Conservation (phyloP, 1,284 basidiomycete genomes). For the Ustilago hordei region DNA sequence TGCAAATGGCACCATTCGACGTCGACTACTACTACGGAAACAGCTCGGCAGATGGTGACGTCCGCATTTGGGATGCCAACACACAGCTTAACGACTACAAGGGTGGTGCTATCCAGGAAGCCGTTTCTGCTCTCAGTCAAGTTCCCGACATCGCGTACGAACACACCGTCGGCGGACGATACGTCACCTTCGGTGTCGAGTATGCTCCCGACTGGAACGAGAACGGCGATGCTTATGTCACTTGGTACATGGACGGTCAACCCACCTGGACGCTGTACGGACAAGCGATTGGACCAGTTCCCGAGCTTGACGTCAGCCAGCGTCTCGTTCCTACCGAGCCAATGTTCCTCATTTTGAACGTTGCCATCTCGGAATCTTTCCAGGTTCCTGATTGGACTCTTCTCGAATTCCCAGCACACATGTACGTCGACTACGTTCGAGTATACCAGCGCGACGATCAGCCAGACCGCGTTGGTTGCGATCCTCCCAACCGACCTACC, state of each 20-base stretch:
- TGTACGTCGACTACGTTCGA: conserved; percentile 71
- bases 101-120: conserved; percentile 67
- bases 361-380: conserved; percentile 71
- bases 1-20: conserved; percentile 69
- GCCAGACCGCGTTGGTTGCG: conserved; percentile 64
- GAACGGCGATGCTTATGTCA: conserved; percentile 55
- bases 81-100: conserved; percentile 64
- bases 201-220: conserved; percentile 66
- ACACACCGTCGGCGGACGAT: conserved; percentile 27
- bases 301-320: conserved; percentile 54
- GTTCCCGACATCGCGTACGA: conserved; percentile 62
- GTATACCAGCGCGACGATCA: conserved; percentile 72
- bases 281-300: conserved; percentile 44
- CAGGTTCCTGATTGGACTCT: conserved; percentile 70
- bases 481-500: conserved; percentile 64
- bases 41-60: conserved; percentile 30
- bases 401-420: conserved; percentile 71
- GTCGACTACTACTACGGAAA: conserved; percentile 62
- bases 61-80: conserved; percentile 54
- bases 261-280: conserved; percentile 63
- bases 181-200: conserved; percentile 66
- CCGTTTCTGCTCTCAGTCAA: conserved; percentile 61
- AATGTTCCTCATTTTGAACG: conserved; percentile 57
- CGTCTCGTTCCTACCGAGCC: conserved; percentile 64
- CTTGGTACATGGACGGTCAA: conserved; percentile 66